Conservation (phyloP, 495 filamentous ascomycete species). For the Baudoinia panamericana region DNA sequence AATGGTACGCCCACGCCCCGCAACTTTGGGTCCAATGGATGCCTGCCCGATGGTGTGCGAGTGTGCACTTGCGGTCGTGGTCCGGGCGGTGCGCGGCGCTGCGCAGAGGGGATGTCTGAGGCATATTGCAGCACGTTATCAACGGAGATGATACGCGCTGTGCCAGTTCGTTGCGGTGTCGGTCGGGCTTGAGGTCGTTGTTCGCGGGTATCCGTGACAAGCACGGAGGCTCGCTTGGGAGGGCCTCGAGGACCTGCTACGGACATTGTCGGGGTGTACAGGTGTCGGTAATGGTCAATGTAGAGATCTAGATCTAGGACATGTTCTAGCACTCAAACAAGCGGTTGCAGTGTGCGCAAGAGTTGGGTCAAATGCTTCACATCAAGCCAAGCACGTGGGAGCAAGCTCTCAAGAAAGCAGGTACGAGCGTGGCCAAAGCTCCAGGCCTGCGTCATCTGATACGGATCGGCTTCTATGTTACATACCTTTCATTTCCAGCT, state of each 20-base stretch:
- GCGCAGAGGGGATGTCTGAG: slow-evolving; percentile 89
- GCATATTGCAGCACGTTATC: slow-evolving; percentile 91
- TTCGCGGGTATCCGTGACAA: slow-evolving; percentile 50
- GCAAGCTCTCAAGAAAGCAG: no score
- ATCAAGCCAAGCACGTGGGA: no score
- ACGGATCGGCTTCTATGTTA: no score
- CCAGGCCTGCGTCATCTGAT: no score
- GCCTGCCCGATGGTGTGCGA: slow-evolving; percentile 34
- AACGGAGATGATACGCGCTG: slow-evolving; percentile 83
- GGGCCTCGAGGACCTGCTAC: slow-evolving; percentile 14
- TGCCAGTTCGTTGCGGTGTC: slow-evolving; percentile 25
- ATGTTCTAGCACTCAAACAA: no score
- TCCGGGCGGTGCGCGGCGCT: slow-evolving; percentile 62
- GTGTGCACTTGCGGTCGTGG: slow-evolving; percentile 37
- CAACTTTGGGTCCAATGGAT: slow-evolving; percentile 32
- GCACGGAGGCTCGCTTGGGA: slow-evolving; percentile 39
- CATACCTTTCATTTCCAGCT: no score
- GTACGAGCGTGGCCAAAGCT: no score
- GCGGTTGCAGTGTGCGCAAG: no score
- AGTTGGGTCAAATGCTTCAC: no score
- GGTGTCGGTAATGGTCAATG: no score
- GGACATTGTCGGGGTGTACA: no score
- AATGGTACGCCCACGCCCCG: slow-evolving; percentile 24
- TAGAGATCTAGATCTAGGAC: no score
- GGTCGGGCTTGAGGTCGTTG: slow-evolving; percentile 31